These are phyloP conservation scores for Penicillium sp. DNA, from an alignment of 2,329 filamentous ascomycete species.

Conservation along the genomic window DNA sequence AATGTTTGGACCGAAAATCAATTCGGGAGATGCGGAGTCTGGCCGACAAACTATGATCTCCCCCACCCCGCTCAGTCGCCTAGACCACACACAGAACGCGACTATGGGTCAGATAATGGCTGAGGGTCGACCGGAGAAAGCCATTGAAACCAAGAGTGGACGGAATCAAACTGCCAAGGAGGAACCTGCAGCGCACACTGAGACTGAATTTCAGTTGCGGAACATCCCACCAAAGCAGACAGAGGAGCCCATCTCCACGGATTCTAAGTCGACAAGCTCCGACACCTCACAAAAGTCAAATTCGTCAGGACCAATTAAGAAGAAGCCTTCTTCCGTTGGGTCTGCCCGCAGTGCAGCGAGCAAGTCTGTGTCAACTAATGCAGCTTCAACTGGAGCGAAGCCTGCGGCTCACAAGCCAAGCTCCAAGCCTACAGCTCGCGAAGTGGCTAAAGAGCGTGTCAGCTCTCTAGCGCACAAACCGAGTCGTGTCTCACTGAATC, in stretches of 20 bases:
- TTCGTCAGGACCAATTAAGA: conserved; percentile 26
- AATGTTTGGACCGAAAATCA: conserved; percentile 33
- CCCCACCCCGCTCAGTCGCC: conserved; percentile 26
- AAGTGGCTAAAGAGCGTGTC: conserved; percentile 30
- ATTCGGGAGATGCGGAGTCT: conserved; percentile 31
- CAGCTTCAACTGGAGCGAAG: conserved; percentile 20
- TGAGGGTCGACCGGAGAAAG: conserved; percentile 4
- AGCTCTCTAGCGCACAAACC: conserved; percentile 31
- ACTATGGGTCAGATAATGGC: conserved; percentile 17
- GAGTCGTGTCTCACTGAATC: conserved; percentile 32
- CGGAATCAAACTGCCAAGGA: conserved; percentile 9
- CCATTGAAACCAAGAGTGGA: conserved; percentile 2
- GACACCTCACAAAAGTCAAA: conserved; percentile 19
- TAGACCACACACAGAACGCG: conserved; percentile 17
- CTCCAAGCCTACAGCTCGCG: conserved; percentile 29
- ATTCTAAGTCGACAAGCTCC: conserved; percentile 2
- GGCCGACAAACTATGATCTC: conserved; percentile 30
- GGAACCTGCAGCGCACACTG: conserved; percentile 8
- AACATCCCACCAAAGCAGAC: conserved; percentile 19
- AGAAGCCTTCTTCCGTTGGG: conserved; percentile 34
- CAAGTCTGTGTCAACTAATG: conserved; percentile 14
- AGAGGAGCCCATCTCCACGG: conserved; percentile 13
- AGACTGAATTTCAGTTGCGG: conserved; percentile 7
- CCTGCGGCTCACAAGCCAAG: conserved; percentile 16
- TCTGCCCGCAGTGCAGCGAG: conserved; percentile 24